Evolutionary conservation across 768 basidiomycete species (phyloP).

Genomic region (Pluteus cervinus): DNA sequence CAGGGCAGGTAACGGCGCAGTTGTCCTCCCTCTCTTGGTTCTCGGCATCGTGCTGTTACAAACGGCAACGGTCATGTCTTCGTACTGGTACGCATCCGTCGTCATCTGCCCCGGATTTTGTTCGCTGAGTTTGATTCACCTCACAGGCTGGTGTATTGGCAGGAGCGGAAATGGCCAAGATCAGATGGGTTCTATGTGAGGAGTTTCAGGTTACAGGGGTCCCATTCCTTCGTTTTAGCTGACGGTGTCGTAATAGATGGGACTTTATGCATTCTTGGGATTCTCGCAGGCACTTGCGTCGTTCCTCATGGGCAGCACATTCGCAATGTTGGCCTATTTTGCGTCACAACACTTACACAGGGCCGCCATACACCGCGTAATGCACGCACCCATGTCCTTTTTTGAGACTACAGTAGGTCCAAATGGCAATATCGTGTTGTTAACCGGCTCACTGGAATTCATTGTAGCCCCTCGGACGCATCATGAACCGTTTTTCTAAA

Average conservation of each 20-base stretch:
- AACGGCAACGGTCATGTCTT: conserved; percentile 61
- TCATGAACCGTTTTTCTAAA: conserved; percentile 89
- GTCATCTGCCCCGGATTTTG: neutral
- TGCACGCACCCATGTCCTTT: conserved; percentile 86
- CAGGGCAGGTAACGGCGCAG: conserved; percentile 57
- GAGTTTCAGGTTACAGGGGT: neutral
- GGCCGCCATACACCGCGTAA: conserved; percentile 61
- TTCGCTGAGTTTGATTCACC: conserved; percentile 8
- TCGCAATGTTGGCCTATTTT: conserved; percentile 68
- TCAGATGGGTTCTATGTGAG: conserved; percentile 68
- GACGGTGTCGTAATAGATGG: conserved; percentile 48
- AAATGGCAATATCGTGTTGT: neutral
- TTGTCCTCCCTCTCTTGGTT: conserved; percentile 63
- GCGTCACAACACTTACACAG: conserved; percentile 67
- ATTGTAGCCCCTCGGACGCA: conserved; percentile 67
- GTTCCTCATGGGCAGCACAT: conserved; percentile 61
- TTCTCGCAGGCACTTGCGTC: conserved; percentile 60
- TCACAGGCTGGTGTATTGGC: conserved; percentile 81
- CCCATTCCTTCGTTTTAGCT: conserved; percentile 1
- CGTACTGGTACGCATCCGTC: conserved; percentile 55
- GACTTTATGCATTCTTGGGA: conserved; percentile 71
- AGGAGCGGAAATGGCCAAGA: conserved; percentile 55
- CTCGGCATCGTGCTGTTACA: conserved; percentile 62
- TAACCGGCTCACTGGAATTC: conserved; percentile 5
- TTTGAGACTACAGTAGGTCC: conserved; percentile 73